Evolutionary conservation across 331 rosid species (phyloP).

Genomic region (Prunus yedoensis): DNA sequence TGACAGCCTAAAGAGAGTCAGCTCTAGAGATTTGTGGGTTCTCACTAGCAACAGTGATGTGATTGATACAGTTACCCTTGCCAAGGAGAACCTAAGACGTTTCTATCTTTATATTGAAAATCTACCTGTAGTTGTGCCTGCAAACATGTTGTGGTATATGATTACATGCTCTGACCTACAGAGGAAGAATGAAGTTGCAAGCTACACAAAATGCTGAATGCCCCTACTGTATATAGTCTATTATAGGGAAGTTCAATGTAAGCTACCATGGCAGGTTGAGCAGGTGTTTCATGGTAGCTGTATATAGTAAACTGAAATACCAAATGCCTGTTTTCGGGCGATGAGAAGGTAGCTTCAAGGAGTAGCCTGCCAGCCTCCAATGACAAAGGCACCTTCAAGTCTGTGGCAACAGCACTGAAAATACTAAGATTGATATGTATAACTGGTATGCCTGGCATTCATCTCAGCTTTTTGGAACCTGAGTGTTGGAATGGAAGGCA

Average conservation of each 20-base stretch:
- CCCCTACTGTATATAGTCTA: conserved; percentile 5
- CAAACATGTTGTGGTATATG: conserved; percentile 38
- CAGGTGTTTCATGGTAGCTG: conserved; percentile 24
- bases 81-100: conserved; percentile 54
- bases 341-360: conserved; percentile 5
- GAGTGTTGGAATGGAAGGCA: conserved; percentile 35
- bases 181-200: conserved; percentile 17
- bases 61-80: conserved; percentile 48
- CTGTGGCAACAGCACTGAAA: not conserved
- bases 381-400: conserved; percentile 12
- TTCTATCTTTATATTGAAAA: conserved; percentile 54
- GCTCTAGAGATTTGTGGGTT: conserved; percentile 63
- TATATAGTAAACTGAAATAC: conserved; percentile 18
- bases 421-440: not conserved
- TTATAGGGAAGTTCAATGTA: conserved; percentile 13
- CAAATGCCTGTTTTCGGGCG: conserved; percentile 1
- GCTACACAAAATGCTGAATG: conserved; percentile 5
- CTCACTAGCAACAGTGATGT: conserved; percentile 51
- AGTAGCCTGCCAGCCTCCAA: conserved; percentile 6
- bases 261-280: conserved; percentile 17
- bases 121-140: conserved; percentile 45
- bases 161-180: conserved; percentile 55
- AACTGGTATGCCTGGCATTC: conserved; percentile 21
- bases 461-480: conserved; percentile 42
- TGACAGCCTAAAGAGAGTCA: conserved; percentile 50